A percentile compares a stretch with the other conserved stretches of the same genome.
These are phyloP conservation scores for Aureobasidium subglaciale DNA, from an alignment of 2,329 filamentous ascomycete genomes.

Conservation along the genomic window DNA sequence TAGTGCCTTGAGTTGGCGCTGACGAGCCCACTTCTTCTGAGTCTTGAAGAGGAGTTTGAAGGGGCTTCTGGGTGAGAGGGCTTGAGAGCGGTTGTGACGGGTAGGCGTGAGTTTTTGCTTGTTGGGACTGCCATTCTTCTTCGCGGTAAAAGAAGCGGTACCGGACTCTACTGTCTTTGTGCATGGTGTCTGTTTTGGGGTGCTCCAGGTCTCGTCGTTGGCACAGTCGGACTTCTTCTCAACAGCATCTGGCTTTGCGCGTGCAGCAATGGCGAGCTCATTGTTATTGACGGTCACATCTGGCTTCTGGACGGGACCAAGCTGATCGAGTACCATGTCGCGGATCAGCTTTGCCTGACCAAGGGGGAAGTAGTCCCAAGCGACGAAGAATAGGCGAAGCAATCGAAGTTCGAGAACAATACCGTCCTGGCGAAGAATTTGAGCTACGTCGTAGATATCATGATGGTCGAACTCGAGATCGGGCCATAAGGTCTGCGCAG, in stretches of 20 bases:
- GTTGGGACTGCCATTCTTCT: too few relatives aligned
- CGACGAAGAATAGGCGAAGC: neutral
- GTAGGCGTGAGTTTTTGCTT: neutral
- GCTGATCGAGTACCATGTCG: neutral
- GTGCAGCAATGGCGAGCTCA: neutral
- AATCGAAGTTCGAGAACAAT: neutral
- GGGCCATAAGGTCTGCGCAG: neutral
- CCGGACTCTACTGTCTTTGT: too few relatives aligned
- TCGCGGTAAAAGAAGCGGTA: too few relatives aligned
- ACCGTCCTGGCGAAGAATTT: neutral
- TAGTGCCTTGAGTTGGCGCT: neutral
- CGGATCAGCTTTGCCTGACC: neutral
- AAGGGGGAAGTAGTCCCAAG: neutral
- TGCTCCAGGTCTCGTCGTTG: too few relatives aligned
- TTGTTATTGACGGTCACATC: neutral
- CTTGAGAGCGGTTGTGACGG: neutral
- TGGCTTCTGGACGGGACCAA: neutral
- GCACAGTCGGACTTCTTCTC: too few relatives aligned
- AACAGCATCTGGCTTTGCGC: neutral
- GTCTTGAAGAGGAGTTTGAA: neutral
- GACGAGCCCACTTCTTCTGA: neutral
- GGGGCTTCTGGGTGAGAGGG: neutral
- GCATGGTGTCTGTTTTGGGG: too few relatives aligned
- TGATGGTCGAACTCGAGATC: neutral
- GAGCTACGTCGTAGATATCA: neutral